Base-by-base conservation (phyloP, 306 rosid species). In the Carpinus viminea region DNA sequence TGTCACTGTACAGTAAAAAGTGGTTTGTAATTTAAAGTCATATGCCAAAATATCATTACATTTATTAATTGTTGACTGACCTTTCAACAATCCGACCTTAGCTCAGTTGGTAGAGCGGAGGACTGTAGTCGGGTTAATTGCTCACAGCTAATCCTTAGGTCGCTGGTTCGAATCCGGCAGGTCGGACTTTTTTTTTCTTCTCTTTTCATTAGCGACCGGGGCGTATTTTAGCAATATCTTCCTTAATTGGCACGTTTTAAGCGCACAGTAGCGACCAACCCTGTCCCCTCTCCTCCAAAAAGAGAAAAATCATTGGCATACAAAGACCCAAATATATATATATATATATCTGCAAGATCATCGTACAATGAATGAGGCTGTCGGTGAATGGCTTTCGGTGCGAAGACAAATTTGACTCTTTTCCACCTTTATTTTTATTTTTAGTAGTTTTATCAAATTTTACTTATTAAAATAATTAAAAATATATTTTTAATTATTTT, bases 61-160 rank as follows among this genome's bases (percentile, higher is more conserved):
- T 24, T 1, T 24, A 24, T 24, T 24, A 24, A 8, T 47, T 8
- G 10, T 47, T 8, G n/a, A 17, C 7, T 0, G 0, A 1, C 0
- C 5, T 0, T 1, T 3, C 7, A 66, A 4, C 50, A 12, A 16
- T 0, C 87, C 88, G 83, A 84, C 87, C 88, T 84, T 87, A 87
- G 88, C 86, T 87, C 90, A 82, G 90, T 84, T 87, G 90, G 88
- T 82, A 87, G 88, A 87, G 90, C 88, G 88, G 90, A 87, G 90
- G 90, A 85, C 87, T 87, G 90, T 87, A 85, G 90, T 85, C 11
- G 82, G 78, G 0, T 0, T 2, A 7, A 0, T 0, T 8, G 0
- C 61, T 36, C 56, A 4, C 73, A 50, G 79, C 13, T 2, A 56
- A 85, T 87, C 87, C 88, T 84, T 87, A 87, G 90, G 87, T 87